Evolutionary conservation across 805 yeast genomes (phyloP).

Genomic region (Wickerhamiella spandovensis): DNA sequence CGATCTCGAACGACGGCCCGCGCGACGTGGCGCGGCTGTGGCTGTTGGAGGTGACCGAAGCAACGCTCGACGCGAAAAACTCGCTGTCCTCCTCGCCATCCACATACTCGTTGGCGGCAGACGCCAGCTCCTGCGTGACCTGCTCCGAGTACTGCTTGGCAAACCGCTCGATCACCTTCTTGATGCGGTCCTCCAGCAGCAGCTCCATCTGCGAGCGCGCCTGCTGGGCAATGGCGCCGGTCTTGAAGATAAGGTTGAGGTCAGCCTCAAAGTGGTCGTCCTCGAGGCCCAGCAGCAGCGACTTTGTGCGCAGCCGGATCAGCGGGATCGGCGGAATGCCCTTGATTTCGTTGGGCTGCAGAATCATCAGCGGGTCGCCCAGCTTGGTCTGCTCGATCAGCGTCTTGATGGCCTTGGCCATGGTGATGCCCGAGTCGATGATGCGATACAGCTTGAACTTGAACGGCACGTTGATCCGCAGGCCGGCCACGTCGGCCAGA

Average conservation of each 20-base stretch:
- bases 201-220: slow-evolving; percentile 7
- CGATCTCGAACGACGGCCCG: background rate
- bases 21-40: background rate
- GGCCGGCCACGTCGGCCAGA: slow-evolving; percentile 20
- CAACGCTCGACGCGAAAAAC: background rate
- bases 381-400: slow-evolving; percentile 22
- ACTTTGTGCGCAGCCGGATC: slow-evolving; percentile 40
- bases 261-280: slow-evolving; percentile 86
- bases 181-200: slow-evolving; percentile 9
- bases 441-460: slow-evolving; percentile 61
- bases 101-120: background rate
- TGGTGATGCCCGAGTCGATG: slow-evolving; percentile 64
- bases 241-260: slow-evolving; percentile 46
- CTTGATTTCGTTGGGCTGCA: slow-evolving; percentile 19
- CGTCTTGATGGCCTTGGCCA: slow-evolving; percentile 54
- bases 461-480: slow-evolving; percentile 43
- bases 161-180: slow-evolving; percentile 5
- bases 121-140: background rate
- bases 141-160: background rate
- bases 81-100: background rate
- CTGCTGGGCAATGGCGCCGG: slow-evolving; percentile 33
- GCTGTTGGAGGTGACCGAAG: background rate
- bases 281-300: slow-evolving; percentile 53
- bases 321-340: slow-evolving; percentile 27
- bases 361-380: slow-evolving; percentile 14